A percentile compares a stretch with the other conserved stretches of the same genome.
Conservation (phyloP, 2,329 filamentous ascomycete genomes). For the Calonectria fujianensis region DNA sequence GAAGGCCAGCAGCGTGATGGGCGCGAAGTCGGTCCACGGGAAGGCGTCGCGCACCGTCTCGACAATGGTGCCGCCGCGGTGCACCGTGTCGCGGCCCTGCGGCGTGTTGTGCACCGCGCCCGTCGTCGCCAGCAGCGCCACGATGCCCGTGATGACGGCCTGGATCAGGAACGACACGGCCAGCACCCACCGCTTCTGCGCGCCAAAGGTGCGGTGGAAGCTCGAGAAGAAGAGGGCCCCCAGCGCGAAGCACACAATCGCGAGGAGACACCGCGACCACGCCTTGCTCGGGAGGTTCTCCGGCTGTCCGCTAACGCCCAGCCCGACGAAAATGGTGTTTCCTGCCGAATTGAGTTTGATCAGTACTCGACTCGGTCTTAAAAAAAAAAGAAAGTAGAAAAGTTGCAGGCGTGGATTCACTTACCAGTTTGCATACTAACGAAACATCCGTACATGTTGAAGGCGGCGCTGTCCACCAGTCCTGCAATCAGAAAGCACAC, state of each 20-base stretch:
- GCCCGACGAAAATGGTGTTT: conserved; percentile 55
- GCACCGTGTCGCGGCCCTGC: conserved; percentile 40
- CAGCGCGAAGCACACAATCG: conserved; percentile 52
- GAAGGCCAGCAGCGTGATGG: conserved; percentile 53
- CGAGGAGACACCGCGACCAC: conserved; percentile 55
- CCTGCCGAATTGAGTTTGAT: conserved; percentile 35
- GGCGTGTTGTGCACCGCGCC: conserved; percentile 51
- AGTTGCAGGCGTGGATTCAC: background rate
- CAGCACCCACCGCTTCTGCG: conserved; percentile 55
- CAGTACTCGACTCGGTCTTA: background rate
- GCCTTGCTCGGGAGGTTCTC: conserved; percentile 53
- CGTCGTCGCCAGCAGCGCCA: conserved; percentile 51
- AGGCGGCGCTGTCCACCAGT: conserved; percentile 54
- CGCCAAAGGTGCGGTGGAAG: conserved; percentile 53
- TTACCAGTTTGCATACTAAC: conserved; percentile 56
- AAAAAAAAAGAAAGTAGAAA: background rate
- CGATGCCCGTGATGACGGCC: conserved; percentile 49
- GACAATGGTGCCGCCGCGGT: conserved; percentile 47
- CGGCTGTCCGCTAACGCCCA: conserved; percentile 53
- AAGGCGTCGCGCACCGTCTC: conserved; percentile 51
- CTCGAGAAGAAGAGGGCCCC: conserved; percentile 55
- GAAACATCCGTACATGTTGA: conserved; percentile 56
- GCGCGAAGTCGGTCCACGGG: conserved; percentile 50
- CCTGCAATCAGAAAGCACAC: conserved; percentile 54
- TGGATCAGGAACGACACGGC: conserved; percentile 51